phyloP scores from a whole-genome alignment of 805 yeast species.

The Barnettozyma sucrosica region DNA sequence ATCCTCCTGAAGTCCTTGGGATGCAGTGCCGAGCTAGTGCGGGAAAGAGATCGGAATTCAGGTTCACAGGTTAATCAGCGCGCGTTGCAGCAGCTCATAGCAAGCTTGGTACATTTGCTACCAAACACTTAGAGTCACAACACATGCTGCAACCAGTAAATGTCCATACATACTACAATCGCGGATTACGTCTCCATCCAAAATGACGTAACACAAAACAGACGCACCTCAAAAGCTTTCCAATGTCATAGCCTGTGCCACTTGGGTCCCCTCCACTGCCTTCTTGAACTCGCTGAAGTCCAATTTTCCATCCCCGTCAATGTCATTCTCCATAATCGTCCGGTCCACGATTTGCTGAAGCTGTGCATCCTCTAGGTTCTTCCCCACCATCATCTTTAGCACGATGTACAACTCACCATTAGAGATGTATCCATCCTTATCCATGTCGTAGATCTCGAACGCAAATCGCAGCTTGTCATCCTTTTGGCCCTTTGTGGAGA shows the following conservation, averaged over 20 bases:
- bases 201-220: background rate
- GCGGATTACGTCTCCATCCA: no score
- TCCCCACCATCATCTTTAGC: slow-evolving; percentile 95
- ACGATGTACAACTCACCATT: slow-evolving; percentile 93
- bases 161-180: background rate
- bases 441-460: slow-evolving; percentile 91
- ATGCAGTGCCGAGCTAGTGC: no score
- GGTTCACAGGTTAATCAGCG: no score
- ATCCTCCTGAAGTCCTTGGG: no score
- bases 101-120: no score
- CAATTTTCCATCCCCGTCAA: slow-evolving; percentile 80
- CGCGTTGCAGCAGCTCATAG: no score
- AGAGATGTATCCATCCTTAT: slow-evolving; percentile 89
- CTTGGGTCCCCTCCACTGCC: slow-evolving; percentile 51
- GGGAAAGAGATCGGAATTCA: no score
- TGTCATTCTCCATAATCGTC: slow-evolving; percentile 89
- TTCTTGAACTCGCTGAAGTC: slow-evolving; percentile 81
- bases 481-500: slow-evolving; percentile 75
- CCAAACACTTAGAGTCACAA: no score
- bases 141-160: no score
- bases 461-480: slow-evolving; percentile 85
- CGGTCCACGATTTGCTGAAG: slow-evolving; percentile 96
- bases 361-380: slow-evolving; percentile 77
- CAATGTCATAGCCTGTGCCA: slow-evolving; percentile 55
- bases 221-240: slow-evolving; percentile 31